phyloP scores from a whole-genome alignment of 129 eudicot genomes.

The Rutidosis leptorrhynchoides region DNA sequence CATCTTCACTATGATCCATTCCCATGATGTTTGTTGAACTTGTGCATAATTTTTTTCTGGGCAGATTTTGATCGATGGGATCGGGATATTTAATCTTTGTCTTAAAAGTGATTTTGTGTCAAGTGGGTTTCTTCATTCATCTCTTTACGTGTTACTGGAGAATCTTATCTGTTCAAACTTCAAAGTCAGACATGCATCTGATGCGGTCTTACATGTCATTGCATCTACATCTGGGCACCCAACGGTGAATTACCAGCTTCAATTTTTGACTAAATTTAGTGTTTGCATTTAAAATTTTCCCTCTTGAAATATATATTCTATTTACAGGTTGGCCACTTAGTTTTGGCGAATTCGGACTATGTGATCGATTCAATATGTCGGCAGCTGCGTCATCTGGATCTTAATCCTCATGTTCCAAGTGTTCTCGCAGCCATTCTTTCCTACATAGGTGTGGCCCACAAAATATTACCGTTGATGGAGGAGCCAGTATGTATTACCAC shows the following conservation, averaged over 20 bases:
- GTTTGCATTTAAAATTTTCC: not conserved
- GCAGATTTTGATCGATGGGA: constrained; percentile 89
- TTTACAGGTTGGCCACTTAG: constrained; percentile 93
- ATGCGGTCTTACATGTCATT: constrained; percentile 75
- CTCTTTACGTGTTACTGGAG: constrained; percentile 78
- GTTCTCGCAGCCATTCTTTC: constrained; percentile 90
- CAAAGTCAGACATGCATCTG: constrained; percentile 67
- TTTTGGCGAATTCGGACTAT: constrained; percentile 85
- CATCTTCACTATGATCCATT: constrained; percentile 11
- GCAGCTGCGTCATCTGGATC: constrained; percentile 92
- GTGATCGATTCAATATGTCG: constrained; percentile 79
- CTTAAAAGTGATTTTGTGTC: constrained; percentile 65
- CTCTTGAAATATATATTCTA: constrained; percentile 7
- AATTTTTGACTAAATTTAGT: constrained; percentile 7
- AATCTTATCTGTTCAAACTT: constrained; percentile 81
- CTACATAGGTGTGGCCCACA: constrained; percentile 80
- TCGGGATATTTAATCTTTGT: constrained; percentile 70
- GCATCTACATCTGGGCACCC: constrained; percentile 69
- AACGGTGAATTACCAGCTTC: constrained; percentile 48
- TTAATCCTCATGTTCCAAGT: constrained; percentile 83
- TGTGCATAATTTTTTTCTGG: constrained; percentile 9
- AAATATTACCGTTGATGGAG: constrained; percentile 86
- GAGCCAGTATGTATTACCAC: constrained; percentile 68
- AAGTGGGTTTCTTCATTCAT: constrained; percentile 87
- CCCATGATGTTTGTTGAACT: constrained; percentile 3